Evolutionary conservation across 2,329 filamentous ascomycete genomes (phyloP), one percentile per base, ranked within the genome.

Genomic region (Septoria linicola): DNA sequence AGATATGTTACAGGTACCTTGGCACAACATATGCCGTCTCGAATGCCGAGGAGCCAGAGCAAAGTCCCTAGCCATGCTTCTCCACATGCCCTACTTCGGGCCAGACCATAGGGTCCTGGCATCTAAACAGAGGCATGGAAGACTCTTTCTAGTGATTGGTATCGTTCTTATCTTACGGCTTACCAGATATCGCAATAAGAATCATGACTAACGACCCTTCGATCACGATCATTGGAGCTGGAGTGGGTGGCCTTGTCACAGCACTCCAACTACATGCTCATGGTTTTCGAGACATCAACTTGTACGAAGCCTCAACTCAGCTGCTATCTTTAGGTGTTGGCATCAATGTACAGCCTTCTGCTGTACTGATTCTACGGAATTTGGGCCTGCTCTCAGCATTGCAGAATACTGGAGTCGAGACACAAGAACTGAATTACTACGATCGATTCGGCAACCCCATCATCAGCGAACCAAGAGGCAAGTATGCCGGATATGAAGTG

Each of bases 251-350:
- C 32, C 74, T 84, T 5, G 71, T 74, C 1, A 71, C 84, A 0
- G 79, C 80, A 0, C 70, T 85, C 0, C 72, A 77, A 2, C 69
- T 85, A 0, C 73, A 81, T 50, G 68, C 75, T 23, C 70, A 78
- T 49, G 68, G 69, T 34, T 82, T 84, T 36, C 71, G 61, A n/a
- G 65, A 74, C 58, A 70, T 76, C 41, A 60, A 70, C 35, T 65
- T 76, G 19, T 76, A 71, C 57, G 73, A 76, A 54, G 68, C 73
- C 2, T 68, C 70, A 6, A 65, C 65, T 2, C 63, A 66, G n/a
- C 64, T 76, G 7, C 72, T 70, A 5, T 71, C 71, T 5, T 64
- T 76, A 4, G 73, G 73, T 4, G 72, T 75, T 0, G 73, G 73
- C 3, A 76, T 76, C 60, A 76, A 76, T 44, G 68, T 76, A 2